Evolutionary conservation across 805 yeast species (phyloP), one percentile per base, ranked within the genome.

Genomic region (Lipomyces orientalis): DNA sequence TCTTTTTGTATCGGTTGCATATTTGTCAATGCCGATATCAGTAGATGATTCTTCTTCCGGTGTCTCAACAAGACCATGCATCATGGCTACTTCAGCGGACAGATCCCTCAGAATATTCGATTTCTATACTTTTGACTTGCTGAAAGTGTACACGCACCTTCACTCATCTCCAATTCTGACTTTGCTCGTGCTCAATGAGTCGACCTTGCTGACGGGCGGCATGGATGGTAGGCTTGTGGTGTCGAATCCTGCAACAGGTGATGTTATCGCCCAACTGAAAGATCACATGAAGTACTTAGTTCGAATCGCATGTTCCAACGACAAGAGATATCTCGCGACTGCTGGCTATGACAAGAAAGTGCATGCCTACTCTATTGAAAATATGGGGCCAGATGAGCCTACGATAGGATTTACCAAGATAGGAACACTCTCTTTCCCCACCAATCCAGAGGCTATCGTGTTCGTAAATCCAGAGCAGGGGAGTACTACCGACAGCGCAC

Each of bases 201-300:
- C 74, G 2, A 63, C 78, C 10, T 65, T 84, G 0, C 64, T 83
- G 7, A 75, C 83, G 14, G 83, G 84, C 58, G 88, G 87, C 0
- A 85, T 86, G 87, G 82, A 85, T 74, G 90, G 90, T 7, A 75
- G 73, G 49, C 72, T 83, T 1, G 76, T 76, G 57, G 70, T 79
- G 31, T 71, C 75, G 25, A 62, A 71, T 25, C 46, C 76, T 5
- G 61, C 39, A 2, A 65, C 69, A 5, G 64, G 64, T 3, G 70
- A 65, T 1, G 25, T 61, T 10, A 58, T 73, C 6, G 64, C 59
- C 16, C 76, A 77, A 43, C 46, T 71, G 2, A 78, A 79, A 69
- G 67, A 81, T 10, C 87, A 84, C 64, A 70, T 73, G 33, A 78
- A 83, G 70, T 75, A 82, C 58, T 76, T 84, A 1, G 79, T 78